Evolutionary conservation across 306 rosid genomes (phyloP), one percentile per base, ranked within the genome.

Genomic region (Elaeagnus macrophylla): DNA sequence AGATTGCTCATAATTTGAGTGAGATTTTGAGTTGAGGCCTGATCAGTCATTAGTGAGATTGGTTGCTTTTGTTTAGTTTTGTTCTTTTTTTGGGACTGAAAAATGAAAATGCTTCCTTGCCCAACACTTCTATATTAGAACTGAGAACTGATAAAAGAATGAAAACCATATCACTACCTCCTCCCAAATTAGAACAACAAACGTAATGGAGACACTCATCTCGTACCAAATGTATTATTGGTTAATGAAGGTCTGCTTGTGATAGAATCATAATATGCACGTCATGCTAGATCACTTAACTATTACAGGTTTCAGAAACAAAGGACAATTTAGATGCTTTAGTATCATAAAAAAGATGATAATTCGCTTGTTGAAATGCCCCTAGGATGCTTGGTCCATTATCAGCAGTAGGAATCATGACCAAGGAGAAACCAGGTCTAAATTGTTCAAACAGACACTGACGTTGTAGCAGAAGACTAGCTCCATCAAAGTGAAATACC

Each of bases 351-450:
- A 56, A 41, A 39, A 56, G 42, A 6, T 39, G 50, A 57, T 57
- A 46, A 57, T 57, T 37, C 25, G 43, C 64, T 14, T 59, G 45
- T 39, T 47, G 64, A 59, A 46, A 59, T 5, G 64, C 43, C n/a
- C 64, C 54, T 0, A 46, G 44, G 43, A 59, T 37, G 35, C 38
- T 59, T 6, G 10, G 42, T 58, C 53, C 63, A 16, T 0, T 13
- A 25, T 9, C 19, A 10, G 8, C 15, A 13, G 12, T n/a, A 25
- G 62, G 52, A 10, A 58, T 1, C n/a, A 58, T 58, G n/a, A 40
- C 25, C 53, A n/a, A 12, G 63, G 25, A 58, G 25, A 32, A 5
- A 45, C 3, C 7, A 20, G 5, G 2, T 25, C 41, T 10, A 14
- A 9, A 0, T 1, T 1, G 14, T 16, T 32, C 20, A 7, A 35